Conservation (phyloP, 2,329 filamentous ascomycete genomes). For the Fusarium sp. region DNA sequence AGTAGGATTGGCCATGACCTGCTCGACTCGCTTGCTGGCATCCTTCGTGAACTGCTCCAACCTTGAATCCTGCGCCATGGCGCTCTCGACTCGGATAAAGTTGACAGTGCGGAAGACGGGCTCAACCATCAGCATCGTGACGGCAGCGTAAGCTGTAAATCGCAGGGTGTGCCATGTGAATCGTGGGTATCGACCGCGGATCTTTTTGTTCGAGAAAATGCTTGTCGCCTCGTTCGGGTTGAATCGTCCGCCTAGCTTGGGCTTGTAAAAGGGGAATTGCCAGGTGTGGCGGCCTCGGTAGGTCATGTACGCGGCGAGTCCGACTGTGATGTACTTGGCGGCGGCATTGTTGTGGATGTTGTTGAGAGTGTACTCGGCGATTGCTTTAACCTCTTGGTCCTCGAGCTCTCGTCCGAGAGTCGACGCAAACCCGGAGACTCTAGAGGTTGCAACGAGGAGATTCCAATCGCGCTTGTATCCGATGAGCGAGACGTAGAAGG, state of each 20-base stretch:
- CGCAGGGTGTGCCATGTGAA: constrained; percentile 43
- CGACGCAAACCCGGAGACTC: constrained; percentile 46
- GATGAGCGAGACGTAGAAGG: constrained; percentile 48
- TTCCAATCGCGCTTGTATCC: constrained; percentile 46
- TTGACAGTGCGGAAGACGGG: constrained; percentile 42
- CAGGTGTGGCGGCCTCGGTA: constrained; percentile 45
- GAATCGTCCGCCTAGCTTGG: constrained; percentile 42
- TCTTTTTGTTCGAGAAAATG: constrained; percentile 44
- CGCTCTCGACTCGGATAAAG: constrained; percentile 38
- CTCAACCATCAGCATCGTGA: constrained; percentile 45
- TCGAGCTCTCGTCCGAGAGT: constrained; percentile 48
- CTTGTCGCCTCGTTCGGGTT: constrained; percentile 46
- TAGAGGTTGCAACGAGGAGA: constrained; percentile 45
- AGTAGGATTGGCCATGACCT: constrained; percentile 35
- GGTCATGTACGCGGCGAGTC: constrained; percentile 45
- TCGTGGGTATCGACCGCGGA: constrained; percentile 40
- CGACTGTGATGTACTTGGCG: constrained; percentile 45
- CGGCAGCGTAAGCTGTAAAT: constrained; percentile 43
- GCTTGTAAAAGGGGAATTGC: constrained; percentile 47
- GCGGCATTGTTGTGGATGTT: constrained; percentile 49
- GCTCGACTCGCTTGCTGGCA: constrained; percentile 38
- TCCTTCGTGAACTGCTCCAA: constrained; percentile 42
- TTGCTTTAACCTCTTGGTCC: constrained; percentile 52
- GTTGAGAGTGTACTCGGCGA: constrained; percentile 50
- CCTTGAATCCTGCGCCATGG: constrained; percentile 40